phyloP scores from a whole-genome alignment of 2,329 filamentous ascomycete genomes.

The Huntiella abstrusa region DNA sequence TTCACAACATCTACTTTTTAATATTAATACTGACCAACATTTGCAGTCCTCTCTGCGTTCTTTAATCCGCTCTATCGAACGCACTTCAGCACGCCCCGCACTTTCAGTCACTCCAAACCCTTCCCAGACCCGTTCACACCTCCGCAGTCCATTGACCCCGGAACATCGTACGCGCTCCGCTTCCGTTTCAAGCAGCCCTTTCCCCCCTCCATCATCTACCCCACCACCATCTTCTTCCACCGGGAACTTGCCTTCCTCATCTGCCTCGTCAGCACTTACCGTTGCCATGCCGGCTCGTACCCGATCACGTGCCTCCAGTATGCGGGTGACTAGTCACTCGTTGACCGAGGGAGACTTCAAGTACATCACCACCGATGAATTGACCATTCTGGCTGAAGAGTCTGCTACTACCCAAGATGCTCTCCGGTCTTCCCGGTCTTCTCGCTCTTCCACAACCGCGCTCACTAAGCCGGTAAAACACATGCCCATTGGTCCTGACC shows the following conservation, averaged over 20 bases:
- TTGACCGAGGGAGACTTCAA: slow-evolving; percentile 4
- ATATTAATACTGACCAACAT: neutral
- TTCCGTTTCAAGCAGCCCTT: slow-evolving; percentile 5
- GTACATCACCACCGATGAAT: slow-evolving; percentile 8
- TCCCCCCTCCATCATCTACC: neutral
- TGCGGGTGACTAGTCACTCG: slow-evolving; percentile 5
- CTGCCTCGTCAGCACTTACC: neutral
- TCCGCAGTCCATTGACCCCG: slow-evolving; percentile 4
- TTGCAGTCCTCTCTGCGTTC: slow-evolving; percentile 6
- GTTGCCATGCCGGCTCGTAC: slow-evolving; percentile 2
- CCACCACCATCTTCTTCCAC: neutral
- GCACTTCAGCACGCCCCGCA: neutral
- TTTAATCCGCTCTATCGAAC: slow-evolving; percentile 6
- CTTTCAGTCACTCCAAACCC: neutral
- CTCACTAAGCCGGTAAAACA: slow-evolving; percentile 2
- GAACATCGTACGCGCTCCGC: neutral
- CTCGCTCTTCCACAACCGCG: slow-evolving; percentile 1
- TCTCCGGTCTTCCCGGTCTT: slow-evolving; percentile 1
- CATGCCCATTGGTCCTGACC: slow-evolving; percentile 33
- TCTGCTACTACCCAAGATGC: neutral
- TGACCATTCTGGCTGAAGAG: neutral
- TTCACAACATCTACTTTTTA: neutral
- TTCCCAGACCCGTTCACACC: neutral
- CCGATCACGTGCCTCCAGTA: slow-evolving; percentile 5
- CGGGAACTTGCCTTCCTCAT: neutral